Conservation (phyloP, 2,329 filamentous ascomycete genomes). For the Elsinoe batatas region DNA sequence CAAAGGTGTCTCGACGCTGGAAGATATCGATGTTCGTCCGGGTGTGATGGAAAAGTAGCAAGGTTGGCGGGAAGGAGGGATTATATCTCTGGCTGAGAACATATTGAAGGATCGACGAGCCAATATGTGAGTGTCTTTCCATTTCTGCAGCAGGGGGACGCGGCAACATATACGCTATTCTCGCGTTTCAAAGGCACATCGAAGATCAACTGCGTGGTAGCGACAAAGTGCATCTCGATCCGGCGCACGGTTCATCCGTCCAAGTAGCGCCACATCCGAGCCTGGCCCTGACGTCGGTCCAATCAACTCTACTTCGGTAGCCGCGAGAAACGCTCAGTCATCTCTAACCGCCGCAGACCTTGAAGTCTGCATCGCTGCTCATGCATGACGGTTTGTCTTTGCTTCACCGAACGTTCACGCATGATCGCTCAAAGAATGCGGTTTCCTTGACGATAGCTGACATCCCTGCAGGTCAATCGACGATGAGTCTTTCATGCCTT, state of each 20-base stretch:
- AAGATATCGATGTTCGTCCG: constrained; percentile 1
- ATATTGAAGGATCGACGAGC: constrained; percentile 6
- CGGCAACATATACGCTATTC: background rate
- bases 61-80: constrained; percentile 9
- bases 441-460: background rate
- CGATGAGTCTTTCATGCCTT: background rate
- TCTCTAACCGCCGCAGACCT: background rate
- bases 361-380: background rate
- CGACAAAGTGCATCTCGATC: constrained; percentile 5
- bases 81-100: constrained; percentile 12
- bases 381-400: constrained; percentile 2
- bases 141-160: background rate
- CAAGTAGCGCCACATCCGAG: constrained; percentile 2
- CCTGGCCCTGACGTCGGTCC: background rate
- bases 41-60: constrained; percentile 13
- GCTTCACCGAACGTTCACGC: background rate
- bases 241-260: constrained; percentile 8
- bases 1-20: constrained; percentile 5
- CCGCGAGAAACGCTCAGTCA: constrained; percentile 1
- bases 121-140: background rate
- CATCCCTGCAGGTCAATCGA: constrained; percentile 4
- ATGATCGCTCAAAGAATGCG: background rate
- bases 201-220: background rate
- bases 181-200: constrained; percentile 9
- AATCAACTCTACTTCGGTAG: background rate